These are phyloP conservation scores for Metschnikowia noctiluminum DNA, from an alignment of 805 yeast genomes.

Conservation along the genomic window DNA sequence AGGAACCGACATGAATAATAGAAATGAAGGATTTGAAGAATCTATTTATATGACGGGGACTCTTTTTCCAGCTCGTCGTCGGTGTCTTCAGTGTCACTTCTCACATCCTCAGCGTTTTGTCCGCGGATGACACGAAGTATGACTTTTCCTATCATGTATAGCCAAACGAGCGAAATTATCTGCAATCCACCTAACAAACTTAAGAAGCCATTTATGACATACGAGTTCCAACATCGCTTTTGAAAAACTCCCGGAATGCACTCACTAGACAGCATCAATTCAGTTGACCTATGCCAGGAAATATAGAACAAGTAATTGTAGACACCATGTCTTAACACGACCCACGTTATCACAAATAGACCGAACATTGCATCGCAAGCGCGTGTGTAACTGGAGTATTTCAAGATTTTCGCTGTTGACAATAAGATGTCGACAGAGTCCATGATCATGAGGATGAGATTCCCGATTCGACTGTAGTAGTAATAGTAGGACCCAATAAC, in stretches of 20 bases:
- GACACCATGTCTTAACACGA: conserved; percentile 66
- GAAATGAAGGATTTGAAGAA: not conserved
- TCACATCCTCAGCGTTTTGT: conserved; percentile 75
- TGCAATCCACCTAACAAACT: conserved; percentile 64
- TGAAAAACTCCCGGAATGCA: conserved; percentile 36
- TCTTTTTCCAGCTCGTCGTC: conserved; percentile 23
- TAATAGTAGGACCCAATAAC: conserved; percentile 69
- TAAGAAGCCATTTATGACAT: conserved; percentile 46
- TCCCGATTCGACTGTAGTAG: conserved; percentile 75
- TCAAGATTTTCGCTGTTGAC: conserved; percentile 70
- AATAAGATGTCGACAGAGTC: conserved; percentile 76
- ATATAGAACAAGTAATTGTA: conserved; percentile 67
- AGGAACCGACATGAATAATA: not conserved
- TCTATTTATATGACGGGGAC: conserved; percentile 3
- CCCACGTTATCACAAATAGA: conserved; percentile 66
- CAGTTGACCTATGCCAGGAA: conserved; percentile 42
- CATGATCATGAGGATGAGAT: conserved; percentile 73
- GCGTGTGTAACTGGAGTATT: conserved; percentile 59
- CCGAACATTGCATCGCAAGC: conserved; percentile 70
- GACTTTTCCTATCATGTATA: conserved; percentile 67
- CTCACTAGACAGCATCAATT: conserved; percentile 43
- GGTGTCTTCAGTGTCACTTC: conserved; percentile 76
- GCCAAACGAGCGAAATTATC: conserved; percentile 65
- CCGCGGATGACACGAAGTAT: conserved; percentile 70
- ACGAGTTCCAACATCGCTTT: conserved; percentile 50